Conservation (phyloP, 768 basidiomycete species). For the Panus rudis region DNA sequence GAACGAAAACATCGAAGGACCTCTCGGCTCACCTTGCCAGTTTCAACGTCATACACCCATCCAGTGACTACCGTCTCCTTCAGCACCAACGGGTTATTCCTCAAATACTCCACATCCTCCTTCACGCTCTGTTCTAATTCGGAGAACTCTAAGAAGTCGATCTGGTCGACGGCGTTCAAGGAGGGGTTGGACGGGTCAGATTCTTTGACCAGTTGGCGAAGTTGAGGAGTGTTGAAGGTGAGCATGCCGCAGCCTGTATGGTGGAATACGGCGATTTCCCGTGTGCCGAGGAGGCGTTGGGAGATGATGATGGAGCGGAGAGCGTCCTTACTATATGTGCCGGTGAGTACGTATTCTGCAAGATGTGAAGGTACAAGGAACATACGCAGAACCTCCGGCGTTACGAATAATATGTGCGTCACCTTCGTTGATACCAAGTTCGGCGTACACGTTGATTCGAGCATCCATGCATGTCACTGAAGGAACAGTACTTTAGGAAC, state of each 20-base stretch:
- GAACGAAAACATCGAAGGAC: not conserved
- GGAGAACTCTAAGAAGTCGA: constrained; percentile 51
- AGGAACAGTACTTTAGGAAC: not conserved
- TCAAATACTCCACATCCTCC: constrained; percentile 51
- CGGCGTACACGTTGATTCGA: constrained; percentile 53
- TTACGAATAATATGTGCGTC: constrained; percentile 71
- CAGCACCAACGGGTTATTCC: constrained; percentile 48
- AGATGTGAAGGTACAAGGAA: constrained; percentile 6
- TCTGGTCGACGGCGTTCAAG: constrained; percentile 30
- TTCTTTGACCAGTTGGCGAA: constrained; percentile 44
- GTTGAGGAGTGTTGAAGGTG: constrained; percentile 44
- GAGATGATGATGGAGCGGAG: constrained; percentile 63
- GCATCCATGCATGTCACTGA: constrained; percentile 72
- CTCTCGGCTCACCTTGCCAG: constrained; percentile 41
- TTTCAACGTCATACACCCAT: constrained; percentile 61
- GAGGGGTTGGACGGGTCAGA: constrained; percentile 28
- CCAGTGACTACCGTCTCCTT: constrained; percentile 50
- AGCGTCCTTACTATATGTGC: constrained; percentile 45
- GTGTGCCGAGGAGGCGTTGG: constrained; percentile 64
- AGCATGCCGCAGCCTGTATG: constrained; percentile 74
- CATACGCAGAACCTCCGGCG: constrained; percentile 61
- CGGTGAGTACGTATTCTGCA: not conserved
- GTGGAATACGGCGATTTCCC: constrained; percentile 61
- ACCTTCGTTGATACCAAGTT: constrained; percentile 57
- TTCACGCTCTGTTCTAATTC: constrained; percentile 47